Conservation (phyloP, 495 filamentous ascomycete species). For the Penicillium pancosmium region DNA sequence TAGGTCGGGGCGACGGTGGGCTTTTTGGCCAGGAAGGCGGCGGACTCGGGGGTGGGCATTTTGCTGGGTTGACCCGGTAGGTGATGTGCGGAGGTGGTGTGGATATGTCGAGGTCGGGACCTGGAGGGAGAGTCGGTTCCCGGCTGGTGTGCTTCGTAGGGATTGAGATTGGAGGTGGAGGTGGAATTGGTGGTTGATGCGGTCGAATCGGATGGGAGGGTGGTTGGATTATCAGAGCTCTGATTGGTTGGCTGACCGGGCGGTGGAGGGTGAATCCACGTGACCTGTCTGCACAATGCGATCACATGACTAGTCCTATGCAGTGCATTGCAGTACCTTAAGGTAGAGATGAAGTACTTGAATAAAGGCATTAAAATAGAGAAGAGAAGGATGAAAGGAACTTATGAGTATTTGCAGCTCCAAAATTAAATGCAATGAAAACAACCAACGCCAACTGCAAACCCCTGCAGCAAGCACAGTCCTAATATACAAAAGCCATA, state of each 20-base stretch:
- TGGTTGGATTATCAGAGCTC: slow-evolving; percentile 23
- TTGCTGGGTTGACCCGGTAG: slow-evolving; percentile 21
- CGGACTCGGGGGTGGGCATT: slow-evolving; percentile 93
- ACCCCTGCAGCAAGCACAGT: neutral
- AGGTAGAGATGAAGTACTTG: neutral
- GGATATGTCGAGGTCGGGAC: no score
- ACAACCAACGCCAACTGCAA: neutral
- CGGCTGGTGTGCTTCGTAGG: slow-evolving; percentile 7
- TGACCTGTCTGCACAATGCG: neutral
- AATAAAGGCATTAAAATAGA: neutral
- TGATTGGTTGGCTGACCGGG: slow-evolving; percentile 27
- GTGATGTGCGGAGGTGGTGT: neutral
- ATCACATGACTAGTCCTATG: neutral
- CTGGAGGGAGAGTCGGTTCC: slow-evolving; percentile 3
- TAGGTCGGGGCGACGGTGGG: slow-evolving; percentile 92
- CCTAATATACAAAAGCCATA: slow-evolving; percentile 6
- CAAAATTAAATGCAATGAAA: neutral
- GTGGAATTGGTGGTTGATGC: slow-evolving; percentile 17
- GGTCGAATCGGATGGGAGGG: slow-evolving; percentile 24
- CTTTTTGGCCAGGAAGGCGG: slow-evolving; percentile 89
- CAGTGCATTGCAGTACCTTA: neutral
- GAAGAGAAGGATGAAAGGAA: neutral
- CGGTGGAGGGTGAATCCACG: slow-evolving; percentile 21
- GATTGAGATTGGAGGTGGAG: slow-evolving; percentile 4
- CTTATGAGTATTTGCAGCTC: neutral